Conservation (phyloP, 129 eudicot species). For the Flaveria ramosissima region DNA sequence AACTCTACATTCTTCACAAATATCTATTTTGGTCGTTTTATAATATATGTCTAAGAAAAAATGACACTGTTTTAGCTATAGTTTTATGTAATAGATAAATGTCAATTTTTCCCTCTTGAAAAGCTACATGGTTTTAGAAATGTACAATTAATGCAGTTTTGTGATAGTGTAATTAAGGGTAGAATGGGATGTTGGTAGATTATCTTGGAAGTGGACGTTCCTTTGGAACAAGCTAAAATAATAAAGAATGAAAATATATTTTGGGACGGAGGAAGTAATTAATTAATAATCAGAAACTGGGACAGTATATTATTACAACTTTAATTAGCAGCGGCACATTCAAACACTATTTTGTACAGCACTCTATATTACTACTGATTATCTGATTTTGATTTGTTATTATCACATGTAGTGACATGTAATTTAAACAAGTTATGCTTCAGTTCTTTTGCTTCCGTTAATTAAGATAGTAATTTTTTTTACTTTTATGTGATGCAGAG, state of each 20-base stretch:
- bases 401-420: conserved; percentile 1
- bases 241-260: background rate
- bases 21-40: background rate
- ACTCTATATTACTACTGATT: background rate
- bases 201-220: background rate
- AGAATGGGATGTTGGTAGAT: background rate
- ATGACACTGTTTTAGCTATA: background rate
- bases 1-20: background rate
- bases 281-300: background rate
- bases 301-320: background rate
- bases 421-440: background rate
- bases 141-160: background rate
- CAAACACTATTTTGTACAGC: background rate
- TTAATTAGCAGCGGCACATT: background rate
- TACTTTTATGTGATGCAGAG: conserved; percentile 55
- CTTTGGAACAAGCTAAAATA: background rate
- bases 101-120: background rate
- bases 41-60: background rate
- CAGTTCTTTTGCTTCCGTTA: background rate
- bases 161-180: background rate
- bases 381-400: conserved; percentile 11
- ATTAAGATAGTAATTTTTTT: background rate
- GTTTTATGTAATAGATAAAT: background rate
- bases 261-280: conserved; percentile 10
- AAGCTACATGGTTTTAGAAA: background rate